Evolutionary conservation across 129 eudicot genomes (phyloP).

Genomic region (Flaveria linearis): DNA sequence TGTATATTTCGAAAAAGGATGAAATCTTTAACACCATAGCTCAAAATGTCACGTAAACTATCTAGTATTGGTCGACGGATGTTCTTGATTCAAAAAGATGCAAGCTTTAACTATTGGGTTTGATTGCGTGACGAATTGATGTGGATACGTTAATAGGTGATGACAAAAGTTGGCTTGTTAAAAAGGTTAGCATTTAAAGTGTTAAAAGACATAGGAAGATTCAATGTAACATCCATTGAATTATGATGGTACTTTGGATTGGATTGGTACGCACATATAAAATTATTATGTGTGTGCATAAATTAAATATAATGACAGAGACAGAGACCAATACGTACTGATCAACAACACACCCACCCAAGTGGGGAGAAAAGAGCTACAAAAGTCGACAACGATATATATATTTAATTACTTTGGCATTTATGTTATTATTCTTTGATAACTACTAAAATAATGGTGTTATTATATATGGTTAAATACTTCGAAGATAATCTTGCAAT

Average conservation of each 20-base stretch:
- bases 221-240: conserved; percentile 5
- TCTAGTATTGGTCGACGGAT: neutral
- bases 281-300: neutral
- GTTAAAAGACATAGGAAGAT: conserved; percentile 26
- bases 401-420: conserved; percentile 7
- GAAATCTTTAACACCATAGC: neutral
- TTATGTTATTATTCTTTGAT: neutral
- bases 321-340: neutral
- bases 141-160: conserved; percentile 18
- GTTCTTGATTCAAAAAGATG: conserved; percentile 7
- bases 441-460: neutral
- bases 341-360: conserved; percentile 25
- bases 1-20: neutral
- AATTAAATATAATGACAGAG: neutral
- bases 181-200: neutral
- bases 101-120: neutral
- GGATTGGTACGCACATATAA: conserved; percentile 16
- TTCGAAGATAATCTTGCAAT: neutral
- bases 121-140: conserved; percentile 13
- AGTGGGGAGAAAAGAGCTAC: conserved; percentile 23
- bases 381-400: conserved; percentile 25
- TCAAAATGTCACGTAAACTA: conserved; percentile 7
- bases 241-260: conserved; percentile 25
- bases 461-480: neutral
- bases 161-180: conserved; percentile 28